phyloP scores from a whole-genome alignment of 129 eudicot species.

The Mikania micrantha region DNA sequence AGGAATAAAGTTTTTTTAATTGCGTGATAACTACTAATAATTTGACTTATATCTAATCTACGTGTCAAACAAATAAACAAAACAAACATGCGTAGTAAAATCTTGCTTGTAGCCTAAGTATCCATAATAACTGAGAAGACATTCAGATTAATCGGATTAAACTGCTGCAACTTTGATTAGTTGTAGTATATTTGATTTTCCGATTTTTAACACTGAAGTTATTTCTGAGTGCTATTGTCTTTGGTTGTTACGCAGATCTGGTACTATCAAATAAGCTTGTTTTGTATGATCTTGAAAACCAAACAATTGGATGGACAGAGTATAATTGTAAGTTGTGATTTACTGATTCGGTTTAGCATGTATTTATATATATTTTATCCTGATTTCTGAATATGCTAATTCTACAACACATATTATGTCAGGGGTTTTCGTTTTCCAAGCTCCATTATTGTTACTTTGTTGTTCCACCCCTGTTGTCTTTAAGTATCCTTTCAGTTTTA shows the following conservation, averaged over 20 bases:
- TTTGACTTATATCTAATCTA: neutral
- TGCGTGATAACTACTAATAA: neutral
- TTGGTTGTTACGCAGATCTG: slow-evolving; percentile 47
- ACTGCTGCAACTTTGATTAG: neutral
- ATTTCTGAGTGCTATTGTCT: neutral
- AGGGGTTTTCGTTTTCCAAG: too few relatives aligned
- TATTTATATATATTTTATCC: neutral
- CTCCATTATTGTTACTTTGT: too few relatives aligned
- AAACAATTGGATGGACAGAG: slow-evolving; percentile 74
- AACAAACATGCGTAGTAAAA: too few relatives aligned
- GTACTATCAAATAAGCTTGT: slow-evolving; percentile 75
- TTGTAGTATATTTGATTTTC: neutral
- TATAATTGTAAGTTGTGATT: slow-evolving; percentile 66
- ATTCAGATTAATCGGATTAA: neutral
- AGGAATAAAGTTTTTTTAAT: neutral
- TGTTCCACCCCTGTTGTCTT: too few relatives aligned
- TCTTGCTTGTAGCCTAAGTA: too few relatives aligned
- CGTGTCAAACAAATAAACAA: too few relatives aligned
- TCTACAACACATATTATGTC: too few relatives aligned
- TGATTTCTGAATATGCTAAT: neutral
- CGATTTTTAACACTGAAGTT: neutral
- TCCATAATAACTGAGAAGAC: neutral
- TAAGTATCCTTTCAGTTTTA: too few relatives aligned
- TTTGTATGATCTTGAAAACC: slow-evolving; percentile 73
- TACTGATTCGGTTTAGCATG: neutral